phyloP scores from a whole-genome alignment of 73 alveolate genomes.

The Paramecium sonneborni region DNA sequence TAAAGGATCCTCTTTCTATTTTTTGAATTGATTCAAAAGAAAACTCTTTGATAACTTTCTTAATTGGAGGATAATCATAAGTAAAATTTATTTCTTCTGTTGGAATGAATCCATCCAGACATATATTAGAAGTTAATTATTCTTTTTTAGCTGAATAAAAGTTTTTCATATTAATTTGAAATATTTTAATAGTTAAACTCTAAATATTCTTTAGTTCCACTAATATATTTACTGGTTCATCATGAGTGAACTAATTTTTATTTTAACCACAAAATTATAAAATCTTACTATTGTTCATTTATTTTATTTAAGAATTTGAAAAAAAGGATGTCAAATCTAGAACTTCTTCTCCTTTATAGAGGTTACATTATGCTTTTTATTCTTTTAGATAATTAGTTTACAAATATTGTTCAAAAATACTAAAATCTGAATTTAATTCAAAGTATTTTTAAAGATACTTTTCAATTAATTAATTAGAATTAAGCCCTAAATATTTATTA shows the following conservation, averaged over 20 bases:
- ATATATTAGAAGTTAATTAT: constrained; percentile 70
- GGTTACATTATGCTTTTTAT: background rate
- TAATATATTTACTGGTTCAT: constrained; percentile 75
- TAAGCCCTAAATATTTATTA: background rate
- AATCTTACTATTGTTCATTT: background rate
- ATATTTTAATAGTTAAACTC: constrained; percentile 75
- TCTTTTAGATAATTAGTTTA: background rate
- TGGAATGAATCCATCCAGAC: constrained; percentile 87
- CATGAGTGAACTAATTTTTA: constrained; percentile 61
- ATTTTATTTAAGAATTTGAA: background rate
- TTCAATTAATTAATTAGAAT: background rate
- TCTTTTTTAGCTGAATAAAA: constrained; percentile 71
- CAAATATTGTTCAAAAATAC: background rate
- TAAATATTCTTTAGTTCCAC: constrained; percentile 80
- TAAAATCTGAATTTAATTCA: background rate
- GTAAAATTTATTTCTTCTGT: constrained; percentile 71
- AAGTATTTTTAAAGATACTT: background rate
- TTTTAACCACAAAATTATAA: constrained; percentile 68
- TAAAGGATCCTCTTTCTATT: constrained; percentile 83
- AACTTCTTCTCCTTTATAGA: constrained; percentile 33
- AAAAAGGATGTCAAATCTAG: background rate
- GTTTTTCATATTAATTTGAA: constrained; percentile 83
- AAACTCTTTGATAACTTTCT: constrained; percentile 66
- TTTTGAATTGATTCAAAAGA: constrained; percentile 67
- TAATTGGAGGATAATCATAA: constrained; percentile 74